phyloP scores from a whole-genome alignment of 2,329 filamentous ascomycete species.

The Colletotrichum somersetense region DNA sequence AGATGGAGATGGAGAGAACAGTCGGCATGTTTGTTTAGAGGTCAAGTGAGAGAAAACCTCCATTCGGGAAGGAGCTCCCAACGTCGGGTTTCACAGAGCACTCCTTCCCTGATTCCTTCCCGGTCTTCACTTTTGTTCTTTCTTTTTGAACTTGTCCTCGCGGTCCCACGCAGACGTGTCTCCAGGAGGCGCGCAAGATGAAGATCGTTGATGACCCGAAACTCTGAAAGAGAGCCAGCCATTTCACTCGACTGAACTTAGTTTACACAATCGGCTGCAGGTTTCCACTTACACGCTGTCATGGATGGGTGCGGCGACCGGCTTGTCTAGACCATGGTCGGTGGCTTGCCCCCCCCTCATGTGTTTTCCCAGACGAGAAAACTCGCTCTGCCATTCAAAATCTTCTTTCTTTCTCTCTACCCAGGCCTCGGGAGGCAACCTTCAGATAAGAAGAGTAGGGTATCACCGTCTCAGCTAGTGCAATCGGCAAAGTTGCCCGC shows the following conservation, averaged over 20 bases:
- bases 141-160: neutral
- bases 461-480: neutral
- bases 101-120: conserved; percentile 15
- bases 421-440: neutral
- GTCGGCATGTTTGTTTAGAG: neutral
- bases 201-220: neutral
- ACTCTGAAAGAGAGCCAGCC: conserved; percentile 7
- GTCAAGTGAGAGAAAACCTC: neutral
- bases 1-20: neutral
- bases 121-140: neutral
- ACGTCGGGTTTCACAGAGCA: neutral
- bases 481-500: neutral
- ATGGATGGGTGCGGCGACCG: conserved; percentile 26
- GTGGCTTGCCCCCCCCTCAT: conserved; percentile 19
- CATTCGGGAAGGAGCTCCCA: conserved; percentile 11
- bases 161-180: conserved; percentile 11
- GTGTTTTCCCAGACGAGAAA: conserved; percentile 3
- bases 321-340: conserved; percentile 14
- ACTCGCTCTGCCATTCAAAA: neutral
- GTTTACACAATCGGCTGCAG: conserved; percentile 27
- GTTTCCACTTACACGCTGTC: conserved; percentile 28
- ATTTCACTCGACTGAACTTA: conserved; percentile 9
- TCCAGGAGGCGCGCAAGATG: conserved; percentile 5
- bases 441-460: conserved; percentile 15
- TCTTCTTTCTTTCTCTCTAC: neutral